Base-by-base conservation (phyloP, 1,284 basidiomycete genomes). In the Trametes pubescens region DNA sequence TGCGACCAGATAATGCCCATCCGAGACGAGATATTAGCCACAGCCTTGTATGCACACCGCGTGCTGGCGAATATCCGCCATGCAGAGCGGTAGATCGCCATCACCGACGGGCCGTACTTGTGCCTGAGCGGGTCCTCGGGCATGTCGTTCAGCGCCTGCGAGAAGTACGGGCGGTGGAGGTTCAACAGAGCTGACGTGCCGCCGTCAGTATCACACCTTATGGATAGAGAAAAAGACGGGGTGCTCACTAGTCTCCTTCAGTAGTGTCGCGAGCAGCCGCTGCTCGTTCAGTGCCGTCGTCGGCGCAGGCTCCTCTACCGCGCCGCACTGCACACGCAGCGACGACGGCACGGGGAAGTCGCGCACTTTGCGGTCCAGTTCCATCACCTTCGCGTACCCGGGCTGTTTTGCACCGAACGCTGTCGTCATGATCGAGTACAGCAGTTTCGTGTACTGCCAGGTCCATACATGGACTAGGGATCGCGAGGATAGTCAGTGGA, bases 61-160 rank as follows among this genome's bases (percentile, higher is more conserved):
- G 87, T 75, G 1, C 78, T 79, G 47, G 83, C 79, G 46, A 88
- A 84, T 26, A 90, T 71, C 21, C 89, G 78, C 85, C 87, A 90
- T 8, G 88, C 86, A 11, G 87, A 89, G 6, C 88, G 86, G 74
- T 89, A 91, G 21, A 85, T 84, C 0, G 90, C 86, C 74, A 89
- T 82, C 0, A 91, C 86, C 0, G 90, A 92, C 0, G 86, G 85
- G 0, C 85, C 81, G 70, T 86, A 91, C 70, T 81, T 82, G 70
- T 91, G 89, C 64, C 80, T 80, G 51, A 88, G 75, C 7, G 86
- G 77, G 62, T 90, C 86, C 8, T 77, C 69, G 0, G 87, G 86
- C 58, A 78, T 78, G 48, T 90, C 88, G 51, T 84, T 82, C 22
- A 92, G 72, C 0, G 88, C 88, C 70, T 86, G 86, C 1, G 84